Percentiles rank a stretch among this genome's conserved stretches.
phyloP scores from a whole-genome alignment of 805 yeast genomes.

The Myxozyma lipomycoides region DNA sequence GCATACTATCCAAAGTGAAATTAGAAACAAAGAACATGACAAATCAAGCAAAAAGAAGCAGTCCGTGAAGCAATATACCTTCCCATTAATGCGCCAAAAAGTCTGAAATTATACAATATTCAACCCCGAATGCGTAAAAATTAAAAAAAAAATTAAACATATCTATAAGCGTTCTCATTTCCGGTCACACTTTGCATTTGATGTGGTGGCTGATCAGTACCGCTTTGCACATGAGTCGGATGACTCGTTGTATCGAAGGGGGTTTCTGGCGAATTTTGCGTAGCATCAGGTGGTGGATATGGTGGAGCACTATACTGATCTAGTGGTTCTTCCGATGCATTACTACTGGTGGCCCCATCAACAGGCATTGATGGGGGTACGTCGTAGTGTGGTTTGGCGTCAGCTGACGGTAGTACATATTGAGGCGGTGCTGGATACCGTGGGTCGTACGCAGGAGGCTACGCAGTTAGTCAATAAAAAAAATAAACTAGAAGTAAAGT shows the following conservation, averaged over 20 bases:
- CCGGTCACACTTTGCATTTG: background rate
- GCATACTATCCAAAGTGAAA: background rate
- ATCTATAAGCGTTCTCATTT: background rate
- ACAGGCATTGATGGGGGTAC: background rate
- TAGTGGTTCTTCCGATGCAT: background rate
- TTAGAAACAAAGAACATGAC: background rate
- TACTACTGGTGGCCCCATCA: background rate
- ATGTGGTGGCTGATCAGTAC: background rate
- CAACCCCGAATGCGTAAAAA: too few relatives aligned
- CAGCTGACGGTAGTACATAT: slow-evolving; percentile 6
- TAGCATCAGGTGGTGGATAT: background rate
- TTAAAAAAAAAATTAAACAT: too few relatives aligned
- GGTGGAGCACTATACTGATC: background rate
- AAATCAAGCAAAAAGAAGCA: background rate
- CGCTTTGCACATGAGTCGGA: too few relatives aligned
- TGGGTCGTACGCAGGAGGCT: slow-evolving; percentile 28
- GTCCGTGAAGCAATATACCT: too few relatives aligned
- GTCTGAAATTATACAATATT: too few relatives aligned
- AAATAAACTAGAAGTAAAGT: background rate
- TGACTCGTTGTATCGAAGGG: background rate
- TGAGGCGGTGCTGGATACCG: slow-evolving; percentile 25
- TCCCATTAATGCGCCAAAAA: too few relatives aligned
- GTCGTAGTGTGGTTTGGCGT: slow-evolving; percentile 2
- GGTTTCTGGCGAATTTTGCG: background rate
- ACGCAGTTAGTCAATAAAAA: background rate